phyloP scores from a whole-genome alignment of 352 stramenopile genomes.

The Pythium phragmiticola region DNA sequence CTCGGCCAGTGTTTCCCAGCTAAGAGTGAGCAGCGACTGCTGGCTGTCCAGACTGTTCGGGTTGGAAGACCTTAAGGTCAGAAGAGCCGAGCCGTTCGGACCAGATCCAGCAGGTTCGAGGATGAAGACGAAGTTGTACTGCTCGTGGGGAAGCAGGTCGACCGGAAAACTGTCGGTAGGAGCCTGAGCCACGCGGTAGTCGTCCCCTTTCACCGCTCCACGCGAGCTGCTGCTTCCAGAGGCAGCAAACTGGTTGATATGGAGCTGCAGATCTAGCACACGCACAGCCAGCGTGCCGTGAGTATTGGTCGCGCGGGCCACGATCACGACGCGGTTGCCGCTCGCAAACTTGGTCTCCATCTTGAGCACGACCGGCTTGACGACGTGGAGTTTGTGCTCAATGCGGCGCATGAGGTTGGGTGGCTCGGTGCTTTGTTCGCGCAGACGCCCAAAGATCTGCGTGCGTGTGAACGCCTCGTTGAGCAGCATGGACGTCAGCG shows the following conservation, averaged over 20 bases:
- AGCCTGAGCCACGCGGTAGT: conserved; percentile 24
- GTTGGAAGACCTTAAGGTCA: not conserved
- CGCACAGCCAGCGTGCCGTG: conserved; percentile 40
- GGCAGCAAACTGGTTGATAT: conserved; percentile 43
- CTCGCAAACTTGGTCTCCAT: conserved; percentile 49
- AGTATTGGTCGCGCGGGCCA: conserved; percentile 49
- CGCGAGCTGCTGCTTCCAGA: not conserved
- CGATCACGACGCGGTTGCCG: conserved; percentile 41
- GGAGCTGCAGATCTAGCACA: conserved; percentile 63
- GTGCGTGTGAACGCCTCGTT: conserved; percentile 36
- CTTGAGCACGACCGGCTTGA: conserved; percentile 57
- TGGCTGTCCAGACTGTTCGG: conserved; percentile 22
- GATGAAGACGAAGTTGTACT: conserved; percentile 56
- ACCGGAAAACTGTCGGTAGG: conserved; percentile 57
- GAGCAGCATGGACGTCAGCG: conserved; percentile 26
- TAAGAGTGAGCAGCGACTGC: conserved; percentile 60
- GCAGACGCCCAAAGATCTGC: conserved; percentile 45
- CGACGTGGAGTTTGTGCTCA: conserved; percentile 47
- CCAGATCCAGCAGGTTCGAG: conserved; percentile 7
- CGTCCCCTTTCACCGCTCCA: not conserved
- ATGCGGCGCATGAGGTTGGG: conserved; percentile 44
- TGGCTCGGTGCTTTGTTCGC: conserved; percentile 40
- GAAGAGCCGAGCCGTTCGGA: not conserved
- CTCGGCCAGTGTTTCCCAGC: conserved; percentile 43
- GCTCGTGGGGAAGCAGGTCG: conserved; percentile 43